phyloP scores from a whole-genome alignment of 257 asterid genomes.

The Solanum paucissectum region DNA sequence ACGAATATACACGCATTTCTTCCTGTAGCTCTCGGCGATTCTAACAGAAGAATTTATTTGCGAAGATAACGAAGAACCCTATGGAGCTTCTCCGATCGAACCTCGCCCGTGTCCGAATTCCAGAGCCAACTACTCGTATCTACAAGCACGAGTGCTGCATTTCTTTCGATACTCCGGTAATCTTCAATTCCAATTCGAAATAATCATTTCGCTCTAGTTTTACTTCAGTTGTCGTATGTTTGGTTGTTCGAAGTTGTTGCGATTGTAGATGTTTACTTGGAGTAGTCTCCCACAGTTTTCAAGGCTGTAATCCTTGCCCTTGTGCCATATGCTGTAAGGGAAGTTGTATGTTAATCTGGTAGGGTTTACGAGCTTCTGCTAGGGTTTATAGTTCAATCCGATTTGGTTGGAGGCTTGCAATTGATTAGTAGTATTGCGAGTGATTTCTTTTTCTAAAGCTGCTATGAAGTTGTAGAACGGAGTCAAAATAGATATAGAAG shows the following conservation, averaged over 20 bases:
- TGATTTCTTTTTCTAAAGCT: not conserved
- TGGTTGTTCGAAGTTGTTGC: not conserved
- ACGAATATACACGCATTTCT: not conserved
- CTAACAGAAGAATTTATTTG: not conserved
- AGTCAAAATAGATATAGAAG: not conserved
- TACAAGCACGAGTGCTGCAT: constrained; percentile 96
- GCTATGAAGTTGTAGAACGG: not conserved
- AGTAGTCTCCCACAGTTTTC: not conserved
- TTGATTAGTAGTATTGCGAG: not conserved
- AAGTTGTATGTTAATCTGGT: not conserved
- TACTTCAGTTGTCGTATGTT: not conserved
- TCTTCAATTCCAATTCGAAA: not conserved
- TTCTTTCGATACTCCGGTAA: constrained; percentile 90
- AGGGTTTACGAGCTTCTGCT: not conserved
- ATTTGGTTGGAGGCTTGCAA: not conserved
- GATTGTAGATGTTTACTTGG: not conserved
- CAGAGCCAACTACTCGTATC: constrained; percentile 91
- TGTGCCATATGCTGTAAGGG: not conserved
- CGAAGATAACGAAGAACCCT: not conserved
- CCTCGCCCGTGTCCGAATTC: constrained; percentile 84
- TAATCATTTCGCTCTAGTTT: not conserved
- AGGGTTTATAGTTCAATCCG: not conserved
- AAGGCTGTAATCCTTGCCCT: not conserved
- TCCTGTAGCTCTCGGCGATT: not conserved
- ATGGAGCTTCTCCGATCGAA: constrained; percentile 92